Conservation (phyloP, 2,329 filamentous ascomycete genomes). For the Pezicula radicicola region DNA sequence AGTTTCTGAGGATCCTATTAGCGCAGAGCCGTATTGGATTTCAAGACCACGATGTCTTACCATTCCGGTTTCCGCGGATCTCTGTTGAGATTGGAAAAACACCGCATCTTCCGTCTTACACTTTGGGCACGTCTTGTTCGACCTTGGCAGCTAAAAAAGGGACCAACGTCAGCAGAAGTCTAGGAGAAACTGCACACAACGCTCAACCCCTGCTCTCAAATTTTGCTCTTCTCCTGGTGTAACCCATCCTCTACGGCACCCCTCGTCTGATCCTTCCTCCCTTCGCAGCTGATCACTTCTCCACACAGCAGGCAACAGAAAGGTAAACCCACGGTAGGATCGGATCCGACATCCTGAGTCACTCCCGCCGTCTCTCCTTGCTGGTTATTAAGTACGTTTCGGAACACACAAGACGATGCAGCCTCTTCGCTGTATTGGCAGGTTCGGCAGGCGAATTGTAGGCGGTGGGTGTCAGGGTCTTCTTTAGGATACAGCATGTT, state of each 20-base stretch:
- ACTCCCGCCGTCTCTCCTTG: constrained; percentile 95
- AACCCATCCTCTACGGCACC: constrained; percentile 4
- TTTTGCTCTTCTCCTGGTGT: not conserved
- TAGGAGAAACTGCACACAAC: constrained; percentile 4
- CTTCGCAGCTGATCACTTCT: constrained; percentile 37
- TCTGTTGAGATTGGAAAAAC: constrained; percentile 98
- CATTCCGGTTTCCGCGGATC: constrained; percentile 97
- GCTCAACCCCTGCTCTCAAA: constrained; percentile 8
- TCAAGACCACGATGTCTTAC: constrained; percentile 50
- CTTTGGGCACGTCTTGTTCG: constrained; percentile 78
- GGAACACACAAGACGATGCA: constrained; percentile 87
- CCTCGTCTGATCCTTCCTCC: constrained; percentile 3
- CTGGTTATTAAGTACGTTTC: constrained; percentile 87
- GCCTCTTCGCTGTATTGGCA: constrained; percentile 90
- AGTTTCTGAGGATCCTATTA: constrained; percentile 61
- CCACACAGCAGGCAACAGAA: constrained; percentile 45
- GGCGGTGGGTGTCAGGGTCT: constrained; percentile 75
- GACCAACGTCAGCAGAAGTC: constrained; percentile 35
- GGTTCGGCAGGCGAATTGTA: constrained; percentile 94
- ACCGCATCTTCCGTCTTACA: constrained; percentile 90
- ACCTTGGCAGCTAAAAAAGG: constrained; percentile 76
- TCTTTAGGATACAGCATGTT: constrained; percentile 99
- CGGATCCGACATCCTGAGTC: constrained; percentile 92
- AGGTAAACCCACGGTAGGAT: constrained; percentile 89
- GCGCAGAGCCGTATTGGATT: constrained; percentile 13